Evolutionary conservation across 495 filamentous ascomycete species (phyloP).

Genomic region (Trichoderma asperelloides): DNA sequence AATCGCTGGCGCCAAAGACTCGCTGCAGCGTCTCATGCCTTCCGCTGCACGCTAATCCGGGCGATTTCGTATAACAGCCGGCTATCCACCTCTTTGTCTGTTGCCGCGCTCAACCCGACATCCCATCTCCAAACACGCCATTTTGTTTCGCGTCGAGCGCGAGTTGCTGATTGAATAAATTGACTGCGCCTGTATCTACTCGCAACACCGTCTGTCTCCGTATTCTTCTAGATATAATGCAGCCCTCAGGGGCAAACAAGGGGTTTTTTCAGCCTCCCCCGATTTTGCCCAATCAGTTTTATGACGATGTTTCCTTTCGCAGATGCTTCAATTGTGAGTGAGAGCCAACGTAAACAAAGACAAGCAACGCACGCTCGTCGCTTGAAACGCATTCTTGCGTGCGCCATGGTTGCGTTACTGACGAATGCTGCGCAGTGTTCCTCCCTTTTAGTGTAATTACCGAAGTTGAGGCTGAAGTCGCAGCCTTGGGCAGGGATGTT

Average conservation of each 20-base stretch:
- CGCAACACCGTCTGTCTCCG: background rate
- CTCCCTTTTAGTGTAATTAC: constrained; percentile 29
- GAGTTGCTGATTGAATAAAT: background rate
- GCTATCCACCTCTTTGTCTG: background rate
- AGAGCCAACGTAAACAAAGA: background rate
- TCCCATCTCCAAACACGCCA: background rate
- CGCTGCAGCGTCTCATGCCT: background rate
- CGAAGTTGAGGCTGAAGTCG: constrained; percentile 28
- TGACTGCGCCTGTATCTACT: background rate
- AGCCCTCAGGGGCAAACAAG: constrained; percentile 35
- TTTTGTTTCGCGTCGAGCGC: background rate
- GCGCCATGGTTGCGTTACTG: background rate
- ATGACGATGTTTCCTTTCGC: constrained; percentile 36
- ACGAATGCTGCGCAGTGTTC: constrained; percentile 29
- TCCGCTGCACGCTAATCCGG: background rate
- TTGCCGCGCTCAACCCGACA: background rate
- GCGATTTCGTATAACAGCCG: background rate
- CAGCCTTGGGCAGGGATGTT: constrained; percentile 37
- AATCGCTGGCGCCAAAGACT: background rate
- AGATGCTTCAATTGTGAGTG: constrained; percentile 32
- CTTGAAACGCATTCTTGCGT: background rate
- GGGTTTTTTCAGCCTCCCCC: constrained; percentile 44
- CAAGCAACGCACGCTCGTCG: background rate
- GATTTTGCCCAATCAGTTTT: constrained; percentile 37
- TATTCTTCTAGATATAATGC: constrained; percentile 17